phyloP scores from a whole-genome alignment of 1,139 yeast species.

The Saccharomyces hybrid region DNA sequence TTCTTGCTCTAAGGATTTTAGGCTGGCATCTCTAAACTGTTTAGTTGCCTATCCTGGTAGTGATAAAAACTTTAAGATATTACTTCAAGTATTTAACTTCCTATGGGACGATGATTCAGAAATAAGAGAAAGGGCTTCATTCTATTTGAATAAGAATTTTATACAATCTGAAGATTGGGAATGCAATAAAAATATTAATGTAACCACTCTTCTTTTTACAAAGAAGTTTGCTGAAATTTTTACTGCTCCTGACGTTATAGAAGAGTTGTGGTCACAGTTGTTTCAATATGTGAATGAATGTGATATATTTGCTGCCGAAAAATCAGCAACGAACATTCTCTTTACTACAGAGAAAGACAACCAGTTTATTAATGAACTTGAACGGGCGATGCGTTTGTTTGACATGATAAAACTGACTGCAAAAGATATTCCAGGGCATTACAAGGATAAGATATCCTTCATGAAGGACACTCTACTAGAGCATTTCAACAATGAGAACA shows the following conservation, averaged over 20 bases:
- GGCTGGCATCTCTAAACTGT: conserved; percentile 46
- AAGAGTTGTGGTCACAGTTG: conserved; percentile 8
- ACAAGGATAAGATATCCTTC: not conserved
- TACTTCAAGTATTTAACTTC: conserved; percentile 35
- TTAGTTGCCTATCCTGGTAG: conserved; percentile 30
- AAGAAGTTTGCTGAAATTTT: conserved; percentile 15
- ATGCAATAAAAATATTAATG: not conserved
- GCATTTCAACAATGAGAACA: conserved; percentile 11
- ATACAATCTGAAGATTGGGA: not conserved
- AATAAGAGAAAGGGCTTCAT: conserved; percentile 19
- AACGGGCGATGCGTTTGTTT: not conserved
- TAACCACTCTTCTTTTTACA: conserved; percentile 5
- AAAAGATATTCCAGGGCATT: not conserved
- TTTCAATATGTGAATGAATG: conserved; percentile 10
- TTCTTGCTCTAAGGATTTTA: conserved; percentile 37
- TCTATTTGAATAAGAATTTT: not conserved
- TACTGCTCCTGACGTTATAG: conserved; percentile 6
- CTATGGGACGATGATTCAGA: conserved; percentile 57
- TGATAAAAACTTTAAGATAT: conserved; percentile 9
- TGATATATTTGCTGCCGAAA: conserved; percentile 15
- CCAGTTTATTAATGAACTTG: conserved; percentile 37
- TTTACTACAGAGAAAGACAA: conserved; percentile 36
- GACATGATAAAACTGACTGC: not conserved
- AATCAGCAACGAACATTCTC: not conserved
- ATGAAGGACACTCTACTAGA: conserved; percentile 4